Conservation (phyloP, 352 stramenopile genomes). For the Phytopythium mirpurense region DNA sequence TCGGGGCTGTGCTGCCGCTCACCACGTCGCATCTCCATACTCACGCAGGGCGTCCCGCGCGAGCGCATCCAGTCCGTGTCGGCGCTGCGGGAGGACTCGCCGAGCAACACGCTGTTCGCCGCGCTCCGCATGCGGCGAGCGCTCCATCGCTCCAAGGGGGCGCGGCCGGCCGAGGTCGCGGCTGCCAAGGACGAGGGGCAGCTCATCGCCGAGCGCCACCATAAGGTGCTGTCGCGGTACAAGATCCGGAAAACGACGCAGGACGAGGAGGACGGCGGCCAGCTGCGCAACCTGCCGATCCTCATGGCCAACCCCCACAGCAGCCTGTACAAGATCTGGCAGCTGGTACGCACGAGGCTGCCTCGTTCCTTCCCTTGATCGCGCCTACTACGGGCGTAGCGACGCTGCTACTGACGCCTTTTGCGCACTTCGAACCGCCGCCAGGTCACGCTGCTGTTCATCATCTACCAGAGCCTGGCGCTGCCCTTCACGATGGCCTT, state of each 20-base stretch:
- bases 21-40: too few relatives aligned
- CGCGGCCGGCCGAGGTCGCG: background rate
- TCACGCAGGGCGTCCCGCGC: background rate
- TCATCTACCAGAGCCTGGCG: slow-evolving; percentile 77
- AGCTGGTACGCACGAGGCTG: slow-evolving; percentile 52
- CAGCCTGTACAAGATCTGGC: slow-evolving; percentile 67
- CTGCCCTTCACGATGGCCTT: slow-evolving; percentile 67
- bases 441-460: slow-evolving; percentile 59
- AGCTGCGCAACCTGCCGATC: slow-evolving; percentile 31
- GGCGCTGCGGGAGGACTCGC: slow-evolving; percentile 17
- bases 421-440: background rate
- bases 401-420: background rate
- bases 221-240: slow-evolving; percentile 70
- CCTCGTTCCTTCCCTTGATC: too few relatives aligned
- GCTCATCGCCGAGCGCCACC: slow-evolving; percentile 56
- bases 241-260: slow-evolving; percentile 63
- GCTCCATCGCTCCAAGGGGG: slow-evolving; percentile 28
- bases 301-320: slow-evolving; percentile 72
- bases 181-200: slow-evolving; percentile 34
- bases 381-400: too few relatives aligned
- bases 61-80: slow-evolving; percentile 6
- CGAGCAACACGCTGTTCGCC: slow-evolving; percentile 52
- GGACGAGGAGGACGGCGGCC: slow-evolving; percentile 24
- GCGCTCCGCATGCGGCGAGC: slow-evolving; percentile 46
- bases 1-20: too few relatives aligned